Evolutionary conservation across 306 rosid species (phyloP).

Genomic region (Prunus kanzakura): DNA sequence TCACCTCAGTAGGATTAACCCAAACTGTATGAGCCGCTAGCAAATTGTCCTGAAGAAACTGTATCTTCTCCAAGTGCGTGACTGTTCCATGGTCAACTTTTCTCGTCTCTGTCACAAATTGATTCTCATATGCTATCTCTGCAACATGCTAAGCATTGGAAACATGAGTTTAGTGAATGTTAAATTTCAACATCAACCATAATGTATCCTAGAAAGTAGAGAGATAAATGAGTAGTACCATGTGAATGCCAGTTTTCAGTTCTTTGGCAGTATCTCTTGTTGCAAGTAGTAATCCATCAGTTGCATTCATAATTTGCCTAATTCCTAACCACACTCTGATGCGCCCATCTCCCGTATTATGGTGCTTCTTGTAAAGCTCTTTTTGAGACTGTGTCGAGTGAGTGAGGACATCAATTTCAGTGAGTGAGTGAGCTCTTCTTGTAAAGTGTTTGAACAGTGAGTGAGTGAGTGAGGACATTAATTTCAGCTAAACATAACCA

Average conservation of each 20-base stretch:
- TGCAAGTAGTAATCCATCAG: slow-evolving; percentile 59
- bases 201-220: neutral
- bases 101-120: slow-evolving; percentile 54
- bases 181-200: neutral
- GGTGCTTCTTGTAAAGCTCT: slow-evolving; percentile 61
- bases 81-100: slow-evolving; percentile 74
- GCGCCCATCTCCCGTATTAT: slow-evolving; percentile 75
- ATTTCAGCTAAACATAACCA: neutral
- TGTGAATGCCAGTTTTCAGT: slow-evolving; percentile 83
- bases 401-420: neutral
- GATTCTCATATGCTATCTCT: slow-evolving; percentile 85
- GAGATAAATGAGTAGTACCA: slow-evolving; percentile 41
- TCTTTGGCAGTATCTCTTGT: slow-evolving; percentile 65
- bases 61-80: slow-evolving; percentile 68
- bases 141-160: slow-evolving; percentile 70
- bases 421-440: no score
- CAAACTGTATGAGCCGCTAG: slow-evolving; percentile 84
- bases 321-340: slow-evolving; percentile 85
- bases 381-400: slow-evolving; percentile 55
- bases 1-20: slow-evolving; percentile 68
- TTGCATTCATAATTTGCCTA: slow-evolving; percentile 80
- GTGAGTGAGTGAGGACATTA: neutral
- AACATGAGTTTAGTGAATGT: slow-evolving; percentile 16
- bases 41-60: slow-evolving; percentile 62
- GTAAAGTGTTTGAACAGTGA: neutral